Base-by-base conservation (phyloP, 371 early-diverging fungal genomes). In the Mortierella sp. region DNA sequence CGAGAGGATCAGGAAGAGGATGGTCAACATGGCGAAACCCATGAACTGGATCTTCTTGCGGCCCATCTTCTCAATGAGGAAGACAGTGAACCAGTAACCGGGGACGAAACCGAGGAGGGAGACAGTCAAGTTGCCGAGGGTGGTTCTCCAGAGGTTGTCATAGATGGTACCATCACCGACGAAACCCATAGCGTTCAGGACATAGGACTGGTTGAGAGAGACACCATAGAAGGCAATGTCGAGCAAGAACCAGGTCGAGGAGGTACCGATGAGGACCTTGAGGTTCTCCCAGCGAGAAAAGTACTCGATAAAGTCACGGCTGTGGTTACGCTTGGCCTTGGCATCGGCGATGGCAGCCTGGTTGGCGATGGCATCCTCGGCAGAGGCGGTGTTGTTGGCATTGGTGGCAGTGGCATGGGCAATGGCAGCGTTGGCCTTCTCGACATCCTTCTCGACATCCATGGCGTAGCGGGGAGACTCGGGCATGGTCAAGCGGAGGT, bases 381-480 rank as follows among this genome's bases (percentile, higher is more conserved):
- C 68, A 14, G 63, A 14, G 70, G 41, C 9, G 45, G 52, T 41
- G 45, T 24, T 55, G 45, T 68, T 71, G 29, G 85, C 66, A 37
- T 70, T 90, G 16, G 73, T 75, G 52, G 88, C 88, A 52, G 93
- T 93, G 68, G 88, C 92, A 74, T 89, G 71, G 64, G 77, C 71
- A 39, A 77, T 69, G 40, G 82, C 64, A 22, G 29, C 52, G 70
- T 83, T 78, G 53, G 79, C 79, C 71, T 79, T 83, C 70, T 74
- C 91, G 29, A 88, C 87, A 74, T 93, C 91, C 44, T 89, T 86
- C 73, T 93, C 89, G 64, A 94, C 93, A 74, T 95, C 93, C 63
- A 93, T 90, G 43, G 94, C 89, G 83, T 93, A 97, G 66, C 95
- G 94, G 45, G 96, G 96, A 40, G 97, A 95, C 86, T 96, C 96